Percentiles rank a stretch among this genome's conserved stretches.
These are phyloP conservation scores for Arthrinium puccinioides DNA, from an alignment of 2,329 filamentous ascomycete species.

Conservation along the genomic window DNA sequence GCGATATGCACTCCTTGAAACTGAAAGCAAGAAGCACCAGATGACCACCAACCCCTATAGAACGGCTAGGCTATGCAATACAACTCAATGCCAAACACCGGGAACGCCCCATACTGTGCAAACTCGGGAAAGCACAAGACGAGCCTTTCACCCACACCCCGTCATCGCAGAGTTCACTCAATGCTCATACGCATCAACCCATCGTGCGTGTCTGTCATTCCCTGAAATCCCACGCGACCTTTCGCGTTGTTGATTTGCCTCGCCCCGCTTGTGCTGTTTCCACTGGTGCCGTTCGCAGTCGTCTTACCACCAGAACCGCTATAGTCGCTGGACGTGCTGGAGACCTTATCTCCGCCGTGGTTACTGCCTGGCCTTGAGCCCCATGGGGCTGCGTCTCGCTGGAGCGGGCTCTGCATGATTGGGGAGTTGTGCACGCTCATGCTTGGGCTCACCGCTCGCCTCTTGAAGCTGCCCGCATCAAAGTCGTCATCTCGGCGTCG, in stretches of 20 bases:
- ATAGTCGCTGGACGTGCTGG: constrained; percentile 42
- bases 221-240: constrained; percentile 72
- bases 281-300: constrained; percentile 10
- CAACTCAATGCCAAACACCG: too few relatives aligned
- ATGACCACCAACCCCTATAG: too few relatives aligned
- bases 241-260: constrained; percentile 41
- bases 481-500: constrained; percentile 88
- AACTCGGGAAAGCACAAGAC: too few relatives aligned
- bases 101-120: too few relatives aligned
- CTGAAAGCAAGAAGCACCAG: too few relatives aligned
- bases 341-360: constrained; percentile 42
- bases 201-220: constrained; percentile 94
- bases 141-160: too few relatives aligned
- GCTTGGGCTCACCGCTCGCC: constrained; percentile 83
- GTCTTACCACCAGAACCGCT: constrained; percentile 29
- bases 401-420: constrained; percentile 74
- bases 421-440: constrained; percentile 89
- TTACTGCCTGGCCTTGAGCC: constrained; percentile 62
- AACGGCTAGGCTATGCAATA: too few relatives aligned
- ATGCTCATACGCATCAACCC: constrained; percentile 97
- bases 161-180: too few relatives aligned
- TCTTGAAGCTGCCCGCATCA: constrained; percentile 81
- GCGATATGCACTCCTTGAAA: too few relatives aligned
- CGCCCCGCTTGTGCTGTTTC: constrained; percentile 12
- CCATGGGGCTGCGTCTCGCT: constrained; percentile 65